These are phyloP conservation scores for Termitomyces sp. DNA, from an alignment of 768 basidiomycete genomes.

Conservation along the genomic window DNA sequence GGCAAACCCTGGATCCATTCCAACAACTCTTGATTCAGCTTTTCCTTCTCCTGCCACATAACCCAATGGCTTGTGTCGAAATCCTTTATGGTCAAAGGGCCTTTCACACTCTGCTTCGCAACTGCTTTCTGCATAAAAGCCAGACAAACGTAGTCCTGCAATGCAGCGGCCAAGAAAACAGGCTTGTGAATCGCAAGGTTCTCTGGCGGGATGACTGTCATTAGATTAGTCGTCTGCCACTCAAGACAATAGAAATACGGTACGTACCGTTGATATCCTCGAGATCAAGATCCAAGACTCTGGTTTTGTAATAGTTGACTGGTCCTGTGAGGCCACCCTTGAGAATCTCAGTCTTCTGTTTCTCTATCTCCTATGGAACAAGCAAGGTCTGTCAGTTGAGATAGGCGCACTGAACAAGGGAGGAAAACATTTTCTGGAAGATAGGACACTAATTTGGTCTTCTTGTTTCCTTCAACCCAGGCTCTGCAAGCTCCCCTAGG, in stretches of 20 bases:
- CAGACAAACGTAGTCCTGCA: constrained; percentile 27
- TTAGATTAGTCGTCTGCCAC: neutral
- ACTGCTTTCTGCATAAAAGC: constrained; percentile 10
- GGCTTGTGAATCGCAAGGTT: constrained; percentile 27
- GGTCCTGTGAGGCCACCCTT: constrained; percentile 6
- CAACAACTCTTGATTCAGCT: constrained; percentile 13
- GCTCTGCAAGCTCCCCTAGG: constrained; percentile 24
- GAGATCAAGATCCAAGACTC: constrained; percentile 14
- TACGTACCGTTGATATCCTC: constrained; percentile 32
- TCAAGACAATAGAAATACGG: neutral
- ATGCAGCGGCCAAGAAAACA: constrained; percentile 30
- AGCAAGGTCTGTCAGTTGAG: neutral
- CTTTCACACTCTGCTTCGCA: constrained; percentile 17
- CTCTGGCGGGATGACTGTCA: constrained; percentile 8
- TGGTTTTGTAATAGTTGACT: constrained; percentile 14
- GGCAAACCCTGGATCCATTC: constrained; percentile 11
- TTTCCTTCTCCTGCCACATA: constrained; percentile 14
- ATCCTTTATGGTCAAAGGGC: constrained; percentile 23
- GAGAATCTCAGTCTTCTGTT: constrained; percentile 5
- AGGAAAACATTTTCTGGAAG: constrained; percentile 22
- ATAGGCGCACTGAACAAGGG: neutral
- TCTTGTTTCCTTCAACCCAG: constrained; percentile 25
- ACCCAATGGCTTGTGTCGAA: constrained; percentile 18
- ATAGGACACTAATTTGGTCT: constrained; percentile 18
- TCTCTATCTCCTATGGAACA: neutral